Conservation (phyloP, 2,329 filamentous ascomycete species). For the Claviceps sp. region DNA sequence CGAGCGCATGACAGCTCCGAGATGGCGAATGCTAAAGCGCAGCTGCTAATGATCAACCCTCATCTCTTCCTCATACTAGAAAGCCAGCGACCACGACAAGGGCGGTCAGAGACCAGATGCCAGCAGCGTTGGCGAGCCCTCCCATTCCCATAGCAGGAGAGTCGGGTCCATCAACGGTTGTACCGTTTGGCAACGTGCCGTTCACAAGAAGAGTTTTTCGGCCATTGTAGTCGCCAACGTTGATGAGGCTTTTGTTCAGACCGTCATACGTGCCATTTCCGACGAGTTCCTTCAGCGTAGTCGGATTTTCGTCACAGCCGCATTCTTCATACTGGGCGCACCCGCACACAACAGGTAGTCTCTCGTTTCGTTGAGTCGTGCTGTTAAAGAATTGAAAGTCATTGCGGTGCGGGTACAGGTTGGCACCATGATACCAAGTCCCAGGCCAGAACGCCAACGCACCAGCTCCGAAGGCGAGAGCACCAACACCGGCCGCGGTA, state of each 20-base stretch:
- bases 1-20: background rate
- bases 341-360: slow-evolving; percentile 28
- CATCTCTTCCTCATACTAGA: slow-evolving; percentile 18
- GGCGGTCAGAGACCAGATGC: slow-evolving; percentile 36
- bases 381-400: slow-evolving; percentile 35
- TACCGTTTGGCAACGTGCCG: slow-evolving; percentile 60
- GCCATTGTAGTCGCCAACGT: slow-evolving; percentile 31
- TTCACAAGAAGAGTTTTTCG: slow-evolving; percentile 54
- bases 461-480: slow-evolving; percentile 36
- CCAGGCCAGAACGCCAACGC: slow-evolving; percentile 49
- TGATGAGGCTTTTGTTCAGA: slow-evolving; percentile 49
- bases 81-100: slow-evolving; percentile 32
- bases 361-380: slow-evolving; percentile 27
- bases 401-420: slow-evolving; percentile 39
- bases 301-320: slow-evolving; percentile 55
- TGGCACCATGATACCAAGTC: slow-evolving; percentile 49
- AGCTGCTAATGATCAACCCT: background rate
- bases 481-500: slow-evolving; percentile 36
- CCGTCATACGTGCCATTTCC: slow-evolving; percentile 47
- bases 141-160: slow-evolving; percentile 21
- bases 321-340: slow-evolving; percentile 39
- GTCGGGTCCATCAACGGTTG: slow-evolving; percentile 27
- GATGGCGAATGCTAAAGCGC: background rate
- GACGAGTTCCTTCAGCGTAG: slow-evolving; percentile 43
- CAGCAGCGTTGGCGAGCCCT: slow-evolving; percentile 23